Evolutionary conservation across 2,329 filamentous ascomycete genomes (phyloP).

Genomic region (Alternaria sp.): DNA sequence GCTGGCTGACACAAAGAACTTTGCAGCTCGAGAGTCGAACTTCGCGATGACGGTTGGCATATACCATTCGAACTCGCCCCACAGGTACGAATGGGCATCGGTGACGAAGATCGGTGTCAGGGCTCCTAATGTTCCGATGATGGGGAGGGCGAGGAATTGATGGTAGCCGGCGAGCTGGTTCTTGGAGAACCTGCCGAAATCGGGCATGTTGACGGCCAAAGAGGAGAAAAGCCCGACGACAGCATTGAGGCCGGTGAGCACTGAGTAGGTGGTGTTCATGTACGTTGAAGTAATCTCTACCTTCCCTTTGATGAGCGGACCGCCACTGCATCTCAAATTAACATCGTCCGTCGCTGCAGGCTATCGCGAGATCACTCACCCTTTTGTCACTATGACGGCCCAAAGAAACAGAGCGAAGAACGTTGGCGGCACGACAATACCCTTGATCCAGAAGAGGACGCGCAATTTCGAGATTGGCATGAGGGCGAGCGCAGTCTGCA

Average conservation of each 20-base stretch:
- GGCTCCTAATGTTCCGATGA: slow-evolving; percentile 56
- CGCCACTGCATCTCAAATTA: slow-evolving; percentile 30
- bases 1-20: slow-evolving; percentile 50
- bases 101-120: slow-evolving; percentile 59
- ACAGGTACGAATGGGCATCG: slow-evolving; percentile 54
- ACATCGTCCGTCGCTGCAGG: not conserved
- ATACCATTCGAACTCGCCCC: slow-evolving; percentile 57
- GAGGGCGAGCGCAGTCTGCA: slow-evolving; percentile 53
- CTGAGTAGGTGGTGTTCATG: slow-evolving; percentile 54
- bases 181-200: slow-evolving; percentile 54
- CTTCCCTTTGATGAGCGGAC: slow-evolving; percentile 50
- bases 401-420: slow-evolving; percentile 55
- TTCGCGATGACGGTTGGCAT: slow-evolving; percentile 57
- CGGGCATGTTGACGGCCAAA: slow-evolving; percentile 60
- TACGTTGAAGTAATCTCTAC: slow-evolving; percentile 47
- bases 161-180: slow-evolving; percentile 51
- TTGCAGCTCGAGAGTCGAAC: slow-evolving; percentile 53
- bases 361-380: slow-evolving; percentile 16
- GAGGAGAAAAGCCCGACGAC: slow-evolving; percentile 59
- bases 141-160: slow-evolving; percentile 56
- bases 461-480: slow-evolving; percentile 56
- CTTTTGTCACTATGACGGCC: slow-evolving; percentile 53
- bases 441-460: slow-evolving; percentile 55
- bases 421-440: slow-evolving; percentile 52
- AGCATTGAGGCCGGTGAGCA: slow-evolving; percentile 53